Base-by-base conservation (phyloP, 352 stramenopile species). In the Phytophthora sp. region DNA sequence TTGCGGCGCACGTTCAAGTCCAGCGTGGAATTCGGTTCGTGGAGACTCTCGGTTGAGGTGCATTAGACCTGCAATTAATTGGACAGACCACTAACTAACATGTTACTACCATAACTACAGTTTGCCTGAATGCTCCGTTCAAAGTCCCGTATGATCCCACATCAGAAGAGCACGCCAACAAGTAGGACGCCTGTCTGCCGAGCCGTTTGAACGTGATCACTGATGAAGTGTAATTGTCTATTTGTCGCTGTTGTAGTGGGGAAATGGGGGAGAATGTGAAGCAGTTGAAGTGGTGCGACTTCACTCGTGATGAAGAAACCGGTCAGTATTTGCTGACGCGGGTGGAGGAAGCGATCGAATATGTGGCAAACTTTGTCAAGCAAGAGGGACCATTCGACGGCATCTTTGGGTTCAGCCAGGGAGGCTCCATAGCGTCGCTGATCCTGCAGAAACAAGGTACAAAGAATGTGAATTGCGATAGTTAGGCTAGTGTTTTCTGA, bases 321-420 rank as follows among this genome's bases (percentile, higher is more conserved):
- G 79, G 77, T 1, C 59, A 73, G n/a, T 76, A 79, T 51, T 58
- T 68, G 16, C 75, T 88, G 47, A 68, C 73, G 11, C 66, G 76
- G 1, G 76, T 94, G 36, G 68, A 86, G 7, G 84, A 93, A 52
- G 73, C 84, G 3, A 74, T 94, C 27, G 83, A 84, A 4, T 94
- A 91, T 58, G 52, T 96, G 6, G 77, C 69, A 8, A 64, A 69
- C 20, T 82, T 94, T 30, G 79, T 80, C 29, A 75, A 74, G 26
- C 84, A 80, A 16, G 82, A 94, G 33, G 86, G 86, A n/a, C 88
- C 88, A 9, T 96, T 96, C 51, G 80, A 95, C 38, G 88, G 88
- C 18, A 78, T 96, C 31, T 91, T 94, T 41, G 88, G 88, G 29
- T 96, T 96, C 60, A 94, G 86, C 60, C 86, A 95, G 53, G 88